Base-by-base conservation (phyloP, 306 rosid species). In the Prunus mira region DNA sequence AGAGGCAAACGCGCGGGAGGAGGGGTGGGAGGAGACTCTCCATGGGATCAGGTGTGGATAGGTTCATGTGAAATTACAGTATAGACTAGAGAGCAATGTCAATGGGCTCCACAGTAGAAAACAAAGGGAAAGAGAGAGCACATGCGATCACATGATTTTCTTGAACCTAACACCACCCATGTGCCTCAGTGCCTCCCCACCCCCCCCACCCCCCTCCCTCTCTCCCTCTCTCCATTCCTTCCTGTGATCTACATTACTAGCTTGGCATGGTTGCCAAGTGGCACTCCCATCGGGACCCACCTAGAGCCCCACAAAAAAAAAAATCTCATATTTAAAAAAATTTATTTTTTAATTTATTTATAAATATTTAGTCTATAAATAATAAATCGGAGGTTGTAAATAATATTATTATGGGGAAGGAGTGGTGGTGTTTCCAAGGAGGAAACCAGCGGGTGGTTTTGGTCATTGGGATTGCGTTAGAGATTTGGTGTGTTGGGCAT, bases 141-240 rank as follows among this genome's bases (percentile, higher is more conserved):
- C 98, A 89, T 95, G 98, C 84, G 91, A 82, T 92, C 96, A 90
- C 96, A 92, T 95, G 97, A 88, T 87, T 83, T 88, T 89, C 91
- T 95, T 85, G 93, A 90, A 90, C 86, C 85, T 64, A 92, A 92
- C 93, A 88, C 91, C 89, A 11, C 91, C 98, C 97, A 90, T 95
- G 97, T 92, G 97, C 96, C 82, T 82, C 85, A 43, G 18, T 66
- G 30, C 76, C 88, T 87, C 78, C 82, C 87, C 85, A 69, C 71
- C 52, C 81, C 38, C 78, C 82, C 87, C 85, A 69, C 71, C 52
- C 81, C 38, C 8, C 32, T 3, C 32, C 0, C 38, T 1, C 38
- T 5, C 38, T 5, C 38, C 1, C 76, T 68, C 84, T 25, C 41
- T 38, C 43, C 43, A 9, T 57, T 71, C 76, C 77, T 69, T 75